Percentiles rank a stretch among this genome's conserved stretches.
These are phyloP conservation scores for Astraeus odoratus DNA, from an alignment of 768 basidiomycete genomes.

Conservation along the genomic window DNA sequence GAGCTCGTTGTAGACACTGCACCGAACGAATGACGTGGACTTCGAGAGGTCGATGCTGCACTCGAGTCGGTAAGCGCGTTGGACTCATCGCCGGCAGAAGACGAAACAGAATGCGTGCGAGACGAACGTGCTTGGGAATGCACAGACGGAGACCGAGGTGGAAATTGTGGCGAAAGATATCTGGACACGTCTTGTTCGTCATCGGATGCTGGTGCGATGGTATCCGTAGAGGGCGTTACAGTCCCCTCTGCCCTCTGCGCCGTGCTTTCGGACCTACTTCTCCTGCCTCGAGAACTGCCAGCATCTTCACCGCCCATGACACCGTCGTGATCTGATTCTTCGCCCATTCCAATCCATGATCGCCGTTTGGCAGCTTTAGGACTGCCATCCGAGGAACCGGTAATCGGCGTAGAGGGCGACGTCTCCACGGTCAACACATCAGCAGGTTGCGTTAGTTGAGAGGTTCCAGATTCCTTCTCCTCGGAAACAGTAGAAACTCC, in stretches of 20 bases:
- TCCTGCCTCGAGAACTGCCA: constrained; percentile 10
- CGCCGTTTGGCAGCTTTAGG: constrained; percentile 33
- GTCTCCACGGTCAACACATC: constrained; percentile 20
- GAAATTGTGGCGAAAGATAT: constrained; percentile 10
- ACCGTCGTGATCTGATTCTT: constrained; percentile 23
- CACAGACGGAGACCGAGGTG: constrained; percentile 38
- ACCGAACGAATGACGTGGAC: constrained; percentile 38
- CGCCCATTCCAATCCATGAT: constrained; percentile 52
- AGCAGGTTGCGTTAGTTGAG: constrained; percentile 24
- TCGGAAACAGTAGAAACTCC: constrained; percentile 31
- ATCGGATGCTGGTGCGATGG: constrained; percentile 8
- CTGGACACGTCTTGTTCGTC: constrained; percentile 14
- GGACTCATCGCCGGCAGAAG: constrained; percentile 22
- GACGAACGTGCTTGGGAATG: constrained; percentile 34
- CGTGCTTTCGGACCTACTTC: constrained; percentile 21
- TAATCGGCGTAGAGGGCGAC: constrained; percentile 16
- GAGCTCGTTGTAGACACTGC: constrained; percentile 31
- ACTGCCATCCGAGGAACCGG: constrained; percentile 13
- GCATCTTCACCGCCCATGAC: constrained; percentile 20
- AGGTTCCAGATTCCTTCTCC: constrained; percentile 14
- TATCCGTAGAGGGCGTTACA: constrained; percentile 13
- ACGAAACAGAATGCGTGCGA: constrained; percentile 31
- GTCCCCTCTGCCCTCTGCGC: constrained; percentile 29
- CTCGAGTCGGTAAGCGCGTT: constrained; percentile 30
- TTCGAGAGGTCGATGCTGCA: constrained; percentile 17